Percentiles rank a stretch among this genome's conserved stretches.
Conservation (phyloP, 352 stramenopile species). For the Pythium rishiriense region DNA sequence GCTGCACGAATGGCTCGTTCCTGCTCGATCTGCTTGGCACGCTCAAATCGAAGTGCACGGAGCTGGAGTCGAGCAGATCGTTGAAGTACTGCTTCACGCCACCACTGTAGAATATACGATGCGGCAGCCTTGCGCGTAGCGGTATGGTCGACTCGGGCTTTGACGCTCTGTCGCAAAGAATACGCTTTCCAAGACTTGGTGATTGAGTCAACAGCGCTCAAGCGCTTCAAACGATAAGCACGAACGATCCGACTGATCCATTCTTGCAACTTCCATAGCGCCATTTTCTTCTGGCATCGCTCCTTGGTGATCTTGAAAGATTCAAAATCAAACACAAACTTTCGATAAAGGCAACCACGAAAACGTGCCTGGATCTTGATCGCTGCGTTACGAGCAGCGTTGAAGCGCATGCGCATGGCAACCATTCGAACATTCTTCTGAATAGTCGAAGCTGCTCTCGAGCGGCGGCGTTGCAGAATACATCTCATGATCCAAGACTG, state of each 20-base stretch:
- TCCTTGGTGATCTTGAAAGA: slow-evolving; percentile 21
- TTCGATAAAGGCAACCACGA: slow-evolving; percentile 41
- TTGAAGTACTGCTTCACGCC: slow-evolving; percentile 8
- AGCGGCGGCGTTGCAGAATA: slow-evolving; percentile 1
- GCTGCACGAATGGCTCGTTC: not conserved
- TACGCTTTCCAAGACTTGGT: slow-evolving; percentile 9
- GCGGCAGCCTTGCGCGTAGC: not conserved
- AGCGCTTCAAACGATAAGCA: not conserved
- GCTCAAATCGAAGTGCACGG: not conserved
- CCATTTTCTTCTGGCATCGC: slow-evolving; percentile 19
- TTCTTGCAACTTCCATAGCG: slow-evolving; percentile 21
- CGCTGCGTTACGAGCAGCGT: slow-evolving; percentile 1
- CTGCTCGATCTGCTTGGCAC: slow-evolving; percentile 1
- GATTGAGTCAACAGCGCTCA: slow-evolving; percentile 16
- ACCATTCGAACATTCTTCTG: slow-evolving; percentile 24
- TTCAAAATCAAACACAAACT: slow-evolving; percentile 46
- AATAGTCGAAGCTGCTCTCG: slow-evolving; percentile 7
- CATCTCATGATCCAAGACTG: slow-evolving; percentile 16
- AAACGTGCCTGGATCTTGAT: slow-evolving; percentile 31
- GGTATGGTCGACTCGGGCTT: not conserved
- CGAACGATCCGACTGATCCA: slow-evolving; percentile 6
- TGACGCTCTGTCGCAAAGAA: not conserved
- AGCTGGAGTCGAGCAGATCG: slow-evolving; percentile 6
- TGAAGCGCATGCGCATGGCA: not conserved
- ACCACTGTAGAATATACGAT: slow-evolving; percentile 26